Percentiles rank a stretch among this genome's conserved stretches.
These are phyloP conservation scores for Nakaseomyces delphensis DNA, from an alignment of 1,139 yeast genomes.

Conservation along the genomic window DNA sequence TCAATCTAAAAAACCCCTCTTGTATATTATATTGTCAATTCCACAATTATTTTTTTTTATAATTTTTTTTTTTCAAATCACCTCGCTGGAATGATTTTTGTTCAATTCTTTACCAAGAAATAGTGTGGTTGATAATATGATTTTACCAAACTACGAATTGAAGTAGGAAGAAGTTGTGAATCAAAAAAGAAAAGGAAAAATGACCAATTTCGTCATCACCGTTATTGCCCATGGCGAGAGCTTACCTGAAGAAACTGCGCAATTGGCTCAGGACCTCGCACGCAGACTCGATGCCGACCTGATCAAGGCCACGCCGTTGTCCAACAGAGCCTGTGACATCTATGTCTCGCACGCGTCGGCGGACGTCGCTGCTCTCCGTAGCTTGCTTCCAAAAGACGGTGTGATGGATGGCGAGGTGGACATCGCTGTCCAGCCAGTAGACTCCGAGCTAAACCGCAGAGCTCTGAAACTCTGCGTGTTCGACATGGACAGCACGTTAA, in stretches of 20 bases:
- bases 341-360: conserved; percentile 8
- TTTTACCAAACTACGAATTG: not conserved
- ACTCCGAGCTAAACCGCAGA: conserved; percentile 34
- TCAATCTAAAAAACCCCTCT: too few relatives aligned
- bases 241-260: not conserved
- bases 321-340: conserved; percentile 17
- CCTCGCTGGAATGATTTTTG: too few relatives aligned
- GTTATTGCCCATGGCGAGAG: conserved; percentile 15
- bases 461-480: conserved; percentile 67
- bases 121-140: too few relatives aligned
- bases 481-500: conserved; percentile 97
- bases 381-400: conserved; percentile 6
- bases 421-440: conserved; percentile 39
- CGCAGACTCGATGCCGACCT: not conserved
- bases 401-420: conserved; percentile 39
- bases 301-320: conserved; percentile 9
- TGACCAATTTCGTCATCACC: conserved; percentile 15
- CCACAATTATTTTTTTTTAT: too few relatives aligned
- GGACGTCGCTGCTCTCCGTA: not conserved
- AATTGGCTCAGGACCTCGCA: not conserved
- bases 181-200: not conserved
- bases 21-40: too few relatives aligned
- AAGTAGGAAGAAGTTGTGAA: too few relatives aligned
- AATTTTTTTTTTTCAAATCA: too few relatives aligned
- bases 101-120: too few relatives aligned